Evolutionary conservation across 169 alveolate species (phyloP).

Genomic region (Eimeria praecox): DNA sequence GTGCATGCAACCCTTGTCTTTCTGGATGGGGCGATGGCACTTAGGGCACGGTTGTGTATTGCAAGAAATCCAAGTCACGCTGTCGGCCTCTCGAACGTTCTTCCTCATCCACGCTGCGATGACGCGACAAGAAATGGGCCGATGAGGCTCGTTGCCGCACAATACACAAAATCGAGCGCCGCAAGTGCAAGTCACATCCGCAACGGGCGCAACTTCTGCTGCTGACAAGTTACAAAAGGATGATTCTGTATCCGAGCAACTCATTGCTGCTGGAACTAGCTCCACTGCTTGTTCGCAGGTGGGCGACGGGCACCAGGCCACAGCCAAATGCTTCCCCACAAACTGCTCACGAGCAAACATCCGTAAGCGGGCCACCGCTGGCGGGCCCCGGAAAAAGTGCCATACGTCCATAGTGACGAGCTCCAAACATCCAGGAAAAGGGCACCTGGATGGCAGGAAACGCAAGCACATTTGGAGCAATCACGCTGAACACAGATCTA

Average conservation of each 20-base stretch:
- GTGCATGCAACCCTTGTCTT: conserved; percentile 94
- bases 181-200: conserved; percentile 89
- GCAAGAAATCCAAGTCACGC: conserved; percentile 91
- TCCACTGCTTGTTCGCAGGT: conserved; percentile 88
- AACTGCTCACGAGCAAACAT: conserved; percentile 65
- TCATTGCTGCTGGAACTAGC: conserved; percentile 64
- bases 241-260: conserved; percentile 16
- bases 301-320: conserved; percentile 93
- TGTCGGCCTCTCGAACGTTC: conserved; percentile 87
- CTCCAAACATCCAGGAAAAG: conserved; percentile 59
- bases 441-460: conserved; percentile 27
- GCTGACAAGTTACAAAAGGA: conserved; percentile 32
- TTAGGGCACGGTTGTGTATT: conserved; percentile 91
- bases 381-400: conserved; percentile 58
- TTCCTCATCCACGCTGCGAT: conserved; percentile 86
- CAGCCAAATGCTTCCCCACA: conserved; percentile 84
- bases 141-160: conserved; percentile 90
- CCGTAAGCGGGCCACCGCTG: conserved; percentile 60
- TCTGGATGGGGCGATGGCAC: conserved; percentile 90
- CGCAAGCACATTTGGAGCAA: background rate
- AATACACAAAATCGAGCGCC: conserved; percentile 89
- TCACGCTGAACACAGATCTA: background rate
- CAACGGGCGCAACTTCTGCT: conserved; percentile 46
- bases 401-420: conserved; percentile 53
- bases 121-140: conserved; percentile 91